phyloP scores from a whole-genome alignment of 1,284 basidiomycete species.

The Amylostereum chailletii region DNA sequence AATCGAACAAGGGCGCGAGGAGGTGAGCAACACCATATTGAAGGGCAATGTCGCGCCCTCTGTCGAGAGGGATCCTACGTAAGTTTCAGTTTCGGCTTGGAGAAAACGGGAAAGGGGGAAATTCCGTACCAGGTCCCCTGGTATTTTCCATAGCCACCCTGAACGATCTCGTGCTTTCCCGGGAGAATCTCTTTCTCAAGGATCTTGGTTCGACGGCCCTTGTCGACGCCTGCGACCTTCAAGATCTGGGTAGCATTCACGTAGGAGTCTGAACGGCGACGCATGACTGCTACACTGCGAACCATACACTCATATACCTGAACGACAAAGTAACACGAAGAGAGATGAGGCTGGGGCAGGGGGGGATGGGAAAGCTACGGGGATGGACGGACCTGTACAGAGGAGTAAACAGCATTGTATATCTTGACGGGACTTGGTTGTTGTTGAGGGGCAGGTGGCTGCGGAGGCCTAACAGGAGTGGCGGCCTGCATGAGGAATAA shows the following conservation, averaged over 20 bases:
- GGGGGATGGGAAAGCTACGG: too few species aligned
- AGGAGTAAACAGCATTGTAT: conserved; percentile 84
- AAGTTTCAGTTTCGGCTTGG: conserved; percentile 1
- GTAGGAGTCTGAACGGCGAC: conserved; percentile 86
- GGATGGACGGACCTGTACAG: conserved; percentile 56
- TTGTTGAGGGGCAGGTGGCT: neutral
- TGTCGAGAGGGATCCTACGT: conserved; percentile 83
- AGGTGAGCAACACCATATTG: conserved; percentile 84
- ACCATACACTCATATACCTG: conserved; percentile 96
- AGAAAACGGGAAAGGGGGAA: conserved; percentile 1
- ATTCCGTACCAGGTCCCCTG: conserved; percentile 93
- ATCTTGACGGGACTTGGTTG: conserved; percentile 64
- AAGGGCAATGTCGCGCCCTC: conserved; percentile 83
- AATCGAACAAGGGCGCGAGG: conserved; percentile 86
- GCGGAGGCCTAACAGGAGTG: neutral
- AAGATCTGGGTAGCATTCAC: conserved; percentile 99
- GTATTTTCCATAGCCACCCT: conserved; percentile 98
- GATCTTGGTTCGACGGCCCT: conserved; percentile 94
- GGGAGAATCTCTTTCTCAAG: conserved; percentile 96
- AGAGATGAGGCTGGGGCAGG: neutral
- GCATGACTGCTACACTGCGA: conserved; percentile 97
- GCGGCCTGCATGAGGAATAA: neutral
- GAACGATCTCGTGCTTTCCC: conserved; percentile 97
- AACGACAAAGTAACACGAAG: conserved; percentile 17
- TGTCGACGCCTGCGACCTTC: conserved; percentile 98